A percentile compares a stretch with the other conserved stretches of the same genome.
These are phyloP conservation scores for Penicillium sp. DNA, from an alignment of 2,329 filamentous ascomycete species.

Conservation along the genomic window DNA sequence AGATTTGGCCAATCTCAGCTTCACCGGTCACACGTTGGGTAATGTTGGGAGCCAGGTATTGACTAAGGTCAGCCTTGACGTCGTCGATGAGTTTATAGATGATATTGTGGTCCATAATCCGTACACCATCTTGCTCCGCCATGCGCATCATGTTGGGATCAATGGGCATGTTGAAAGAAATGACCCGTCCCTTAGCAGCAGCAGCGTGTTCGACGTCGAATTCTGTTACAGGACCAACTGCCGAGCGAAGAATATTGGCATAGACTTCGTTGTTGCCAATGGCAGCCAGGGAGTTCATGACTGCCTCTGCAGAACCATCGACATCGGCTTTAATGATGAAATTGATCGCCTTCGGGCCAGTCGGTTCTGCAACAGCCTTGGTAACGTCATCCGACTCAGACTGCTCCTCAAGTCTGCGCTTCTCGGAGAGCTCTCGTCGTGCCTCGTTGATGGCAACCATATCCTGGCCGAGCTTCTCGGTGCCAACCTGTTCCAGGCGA, in stretches of 20 bases:
- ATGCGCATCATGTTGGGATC: slow-evolving; percentile 66
- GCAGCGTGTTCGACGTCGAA: slow-evolving; percentile 88
- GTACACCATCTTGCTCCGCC: slow-evolving; percentile 71
- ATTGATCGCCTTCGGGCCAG: slow-evolving; percentile 62
- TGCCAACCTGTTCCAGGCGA: slow-evolving; percentile 69
- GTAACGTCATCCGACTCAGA: slow-evolving; percentile 35
- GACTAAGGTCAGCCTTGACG: slow-evolving; percentile 61
- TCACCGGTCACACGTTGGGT: slow-evolving; percentile 76
- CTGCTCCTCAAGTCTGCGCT: slow-evolving; percentile 36
- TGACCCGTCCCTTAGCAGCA: slow-evolving; percentile 70
- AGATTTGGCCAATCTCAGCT: slow-evolving; percentile 79
- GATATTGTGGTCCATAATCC: slow-evolving; percentile 77
- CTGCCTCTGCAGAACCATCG: slow-evolving; percentile 88
- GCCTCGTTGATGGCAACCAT: slow-evolving; percentile 76
- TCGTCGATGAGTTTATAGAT: slow-evolving; percentile 54
- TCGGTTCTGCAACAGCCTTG: slow-evolving; percentile 41
- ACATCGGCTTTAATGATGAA: slow-evolving; percentile 94
- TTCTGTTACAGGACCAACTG: slow-evolving; percentile 76
- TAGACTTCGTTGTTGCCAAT: slow-evolving; percentile 83
- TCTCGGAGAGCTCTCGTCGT: slow-evolving; percentile 61
- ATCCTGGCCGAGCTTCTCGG: slow-evolving; percentile 64
- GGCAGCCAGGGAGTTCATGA: slow-evolving; percentile 72
- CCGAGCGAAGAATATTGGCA: slow-evolving; percentile 73
- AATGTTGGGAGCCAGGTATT: slow-evolving; percentile 66
- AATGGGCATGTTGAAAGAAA: slow-evolving; percentile 81